These are phyloP conservation scores for Boletellus ananas DNA, from an alignment of 768 basidiomycete species.

Conservation along the genomic window DNA sequence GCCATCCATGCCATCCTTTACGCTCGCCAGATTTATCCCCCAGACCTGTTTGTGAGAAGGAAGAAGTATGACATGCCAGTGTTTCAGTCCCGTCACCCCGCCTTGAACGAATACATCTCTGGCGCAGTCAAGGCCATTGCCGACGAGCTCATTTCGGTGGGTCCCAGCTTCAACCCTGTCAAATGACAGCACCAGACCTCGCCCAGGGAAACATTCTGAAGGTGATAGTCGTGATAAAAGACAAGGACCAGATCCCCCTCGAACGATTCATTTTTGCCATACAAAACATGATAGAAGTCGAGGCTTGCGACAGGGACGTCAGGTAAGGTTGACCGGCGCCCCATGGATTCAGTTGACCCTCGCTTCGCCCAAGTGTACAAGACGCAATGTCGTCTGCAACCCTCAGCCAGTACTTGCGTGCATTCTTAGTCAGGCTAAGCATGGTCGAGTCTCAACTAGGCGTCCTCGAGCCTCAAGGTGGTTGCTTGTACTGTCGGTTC, in stretches of 20 bases:
- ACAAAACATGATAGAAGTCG: constrained; percentile 75
- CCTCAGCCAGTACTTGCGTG: constrained; percentile 74
- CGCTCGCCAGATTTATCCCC: constrained; percentile 85
- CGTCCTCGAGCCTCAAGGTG: constrained; percentile 53
- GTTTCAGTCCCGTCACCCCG: constrained; percentile 90
- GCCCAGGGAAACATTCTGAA: constrained; percentile 73
- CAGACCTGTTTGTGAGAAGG: constrained; percentile 80
- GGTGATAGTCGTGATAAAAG: constrained; percentile 81
- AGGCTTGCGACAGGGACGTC: constrained; percentile 64
- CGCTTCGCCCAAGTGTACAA: constrained; percentile 50
- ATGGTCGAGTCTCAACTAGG: constrained; percentile 74
- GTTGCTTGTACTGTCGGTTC: not conserved
- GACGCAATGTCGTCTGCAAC: constrained; percentile 62
- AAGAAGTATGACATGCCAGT: constrained; percentile 91
- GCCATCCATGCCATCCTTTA: constrained; percentile 91
- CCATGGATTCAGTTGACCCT: constrained; percentile 1
- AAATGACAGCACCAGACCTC: not conserved
- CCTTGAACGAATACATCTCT: constrained; percentile 85
- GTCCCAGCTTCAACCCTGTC: constrained; percentile 7
- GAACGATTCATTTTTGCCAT: constrained; percentile 89
- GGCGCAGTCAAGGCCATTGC: constrained; percentile 78
- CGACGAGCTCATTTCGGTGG: constrained; percentile 69
- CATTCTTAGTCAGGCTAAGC: constrained; percentile 75
- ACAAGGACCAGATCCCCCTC: constrained; percentile 72
- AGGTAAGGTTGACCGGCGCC: constrained; percentile 38